Base-by-base conservation (phyloP, 2,329 filamentous ascomycete genomes). In the Fusarium marasasianum region DNA sequence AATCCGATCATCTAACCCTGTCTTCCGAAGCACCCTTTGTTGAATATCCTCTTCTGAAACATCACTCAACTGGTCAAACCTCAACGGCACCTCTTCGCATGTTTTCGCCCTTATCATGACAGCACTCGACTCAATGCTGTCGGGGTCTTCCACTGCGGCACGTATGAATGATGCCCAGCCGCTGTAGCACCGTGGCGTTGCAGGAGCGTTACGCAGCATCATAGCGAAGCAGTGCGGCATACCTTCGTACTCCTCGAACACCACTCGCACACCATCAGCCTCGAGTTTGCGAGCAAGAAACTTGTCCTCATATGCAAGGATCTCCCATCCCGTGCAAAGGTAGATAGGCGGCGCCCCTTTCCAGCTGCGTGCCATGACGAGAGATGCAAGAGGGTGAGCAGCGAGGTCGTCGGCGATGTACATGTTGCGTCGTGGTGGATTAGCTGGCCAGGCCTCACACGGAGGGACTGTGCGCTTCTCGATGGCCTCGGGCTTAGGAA, bases 141-240 rank as follows among this genome's bases (percentile, higher is more conserved):
- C 73, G 1, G 82, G 79, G 8, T 83, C 78, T 48, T 83, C 78
- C 5, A 85, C 83, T 4, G 80, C 85, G 24, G 78, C 72, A 33
- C 73, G 82, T 31, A 91, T 87, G 71, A 94, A 94, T 5, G 79
- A 81, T 0, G 88, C 82, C 87, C 90, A 90, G 7, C 84, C 82
- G 20, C 85, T 80, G 65, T 90, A 87, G 76, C 90, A 92, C 54
- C 87, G 84, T 73, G 79, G 82, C 6, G 87, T 82, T 37, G 82
- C 85, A 3, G 84, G 78, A 5, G 86, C 79, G 9, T 82, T 81
- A 4, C 85, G 81, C 63, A 94, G 82, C 3, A 93, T 72, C 71
- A 90, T 77, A 2, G 87, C 89, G 78, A 94, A 96, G 75, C 89
- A 90, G 82, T 95, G 93, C 61, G 94, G 93, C 93, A 96, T 96